These are phyloP conservation scores for Ophiobolus disseminans DNA, from an alignment of 2,329 filamentous ascomycete genomes.

Conservation along the genomic window DNA sequence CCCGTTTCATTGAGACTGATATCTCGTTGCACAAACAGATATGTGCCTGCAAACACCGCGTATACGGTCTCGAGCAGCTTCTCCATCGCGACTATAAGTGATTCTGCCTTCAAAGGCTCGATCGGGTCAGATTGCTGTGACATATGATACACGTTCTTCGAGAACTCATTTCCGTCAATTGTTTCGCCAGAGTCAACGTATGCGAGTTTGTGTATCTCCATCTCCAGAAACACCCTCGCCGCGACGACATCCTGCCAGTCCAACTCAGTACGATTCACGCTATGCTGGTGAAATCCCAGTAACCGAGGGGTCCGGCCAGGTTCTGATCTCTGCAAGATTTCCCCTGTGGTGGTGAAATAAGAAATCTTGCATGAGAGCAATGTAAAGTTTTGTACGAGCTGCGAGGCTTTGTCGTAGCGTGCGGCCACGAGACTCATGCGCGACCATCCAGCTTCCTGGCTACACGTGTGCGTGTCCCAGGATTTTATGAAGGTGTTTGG, in stretches of 20 bases:
- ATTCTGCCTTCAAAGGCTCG: not conserved
- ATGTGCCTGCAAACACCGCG: not conserved
- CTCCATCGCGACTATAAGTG: not conserved
- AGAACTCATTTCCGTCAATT: not conserved
- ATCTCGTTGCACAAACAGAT: not conserved
- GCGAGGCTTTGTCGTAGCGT: slow-evolving; percentile 2
- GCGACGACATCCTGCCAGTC: not conserved
- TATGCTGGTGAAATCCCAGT: not conserved
- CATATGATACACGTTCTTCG: not conserved
- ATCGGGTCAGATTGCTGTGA: not conserved
- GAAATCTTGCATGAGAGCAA: not conserved
- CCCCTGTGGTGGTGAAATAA: not conserved
- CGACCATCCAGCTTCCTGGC: slow-evolving; percentile 1
- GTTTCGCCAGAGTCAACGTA: not conserved
- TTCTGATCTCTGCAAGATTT: not conserved
- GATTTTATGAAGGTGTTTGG: not conserved
- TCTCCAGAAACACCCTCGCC: not conserved
- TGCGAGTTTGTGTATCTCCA: not conserved
- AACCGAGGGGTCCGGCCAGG: not conserved
- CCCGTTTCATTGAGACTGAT: not conserved
- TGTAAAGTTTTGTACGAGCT: slow-evolving; percentile 1
- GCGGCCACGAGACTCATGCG: slow-evolving; percentile 6
- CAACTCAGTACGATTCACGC: not conserved
- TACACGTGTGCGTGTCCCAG: not conserved
- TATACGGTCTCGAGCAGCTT: not conserved